phyloP scores from a whole-genome alignment of 208 protist species.

The Blechomonas ayalai region DNA sequence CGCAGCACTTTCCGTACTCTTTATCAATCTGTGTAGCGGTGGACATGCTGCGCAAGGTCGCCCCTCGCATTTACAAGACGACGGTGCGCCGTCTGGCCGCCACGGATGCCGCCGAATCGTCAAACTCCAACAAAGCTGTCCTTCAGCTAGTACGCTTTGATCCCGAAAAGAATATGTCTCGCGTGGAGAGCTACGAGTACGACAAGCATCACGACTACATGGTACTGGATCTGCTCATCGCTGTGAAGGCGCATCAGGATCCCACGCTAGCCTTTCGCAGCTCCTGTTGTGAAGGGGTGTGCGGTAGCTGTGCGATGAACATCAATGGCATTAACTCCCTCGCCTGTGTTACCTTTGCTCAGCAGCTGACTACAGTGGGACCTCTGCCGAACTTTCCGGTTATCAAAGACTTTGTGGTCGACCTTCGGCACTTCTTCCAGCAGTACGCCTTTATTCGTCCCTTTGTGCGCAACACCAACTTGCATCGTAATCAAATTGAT shows the following conservation, averaged over 20 bases:
- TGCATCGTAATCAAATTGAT: constrained; percentile 72
- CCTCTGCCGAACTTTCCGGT: constrained; percentile 89
- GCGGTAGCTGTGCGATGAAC: constrained; percentile 93
- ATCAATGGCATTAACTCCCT: constrained; percentile 92
- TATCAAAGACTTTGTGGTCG: constrained; percentile 89
- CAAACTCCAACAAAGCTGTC: constrained; percentile 44
- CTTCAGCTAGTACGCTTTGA: constrained; percentile 86
- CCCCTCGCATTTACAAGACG: constrained; percentile 69
- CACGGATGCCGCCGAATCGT: constrained; percentile 25
- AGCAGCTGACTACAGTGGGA: constrained; percentile 75
- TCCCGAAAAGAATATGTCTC: constrained; percentile 71
- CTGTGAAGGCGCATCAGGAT: constrained; percentile 89
- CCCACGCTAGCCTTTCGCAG: constrained; percentile 85
- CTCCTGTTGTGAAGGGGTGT: constrained; percentile 90
- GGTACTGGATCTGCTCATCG: constrained; percentile 87
- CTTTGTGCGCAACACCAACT: constrained; percentile 83
- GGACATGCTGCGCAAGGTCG: constrained; percentile 65
- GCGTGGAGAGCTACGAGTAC: constrained; percentile 88
- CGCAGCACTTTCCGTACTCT: neutral
- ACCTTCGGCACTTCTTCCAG: constrained; percentile 87
- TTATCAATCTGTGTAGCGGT: neutral
- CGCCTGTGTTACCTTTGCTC: constrained; percentile 84
- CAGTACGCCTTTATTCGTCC: constrained; percentile 89
- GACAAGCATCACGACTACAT: constrained; percentile 90
- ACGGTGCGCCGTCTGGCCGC: constrained; percentile 59